Percentiles rank a stretch among this genome's conserved stretches.
Evolutionary conservation across 148 eudicot genomes (phyloP).

Genomic region (Rhododendron vialii): DNA sequence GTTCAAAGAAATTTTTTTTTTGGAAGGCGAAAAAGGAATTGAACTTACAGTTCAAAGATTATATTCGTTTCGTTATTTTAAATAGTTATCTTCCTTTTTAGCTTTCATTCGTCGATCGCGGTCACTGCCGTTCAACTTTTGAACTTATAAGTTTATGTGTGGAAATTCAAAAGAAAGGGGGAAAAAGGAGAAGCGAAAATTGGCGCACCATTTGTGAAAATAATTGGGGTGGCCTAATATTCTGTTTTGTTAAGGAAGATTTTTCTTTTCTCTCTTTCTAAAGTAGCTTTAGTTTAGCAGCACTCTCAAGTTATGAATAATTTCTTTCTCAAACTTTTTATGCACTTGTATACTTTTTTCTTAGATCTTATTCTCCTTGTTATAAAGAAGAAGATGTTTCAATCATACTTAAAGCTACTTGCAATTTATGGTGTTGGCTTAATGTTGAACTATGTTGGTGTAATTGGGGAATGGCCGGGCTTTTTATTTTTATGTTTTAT

Average conservation of each 20-base stretch:
- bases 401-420: background rate
- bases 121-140: background rate
- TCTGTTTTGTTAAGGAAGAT: background rate
- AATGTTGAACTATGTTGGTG: background rate
- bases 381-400: background rate
- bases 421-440: background rate
- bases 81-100: background rate
- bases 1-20: background rate
- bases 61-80: background rate
- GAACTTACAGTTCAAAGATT: slow-evolving; percentile 13
- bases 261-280: background rate
- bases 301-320: slow-evolving; percentile 8
- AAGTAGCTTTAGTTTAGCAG: slow-evolving; percentile 17
- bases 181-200: background rate
- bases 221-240: background rate
- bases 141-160: background rate
- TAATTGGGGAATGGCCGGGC: background rate
- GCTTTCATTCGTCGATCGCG: background rate
- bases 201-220: slow-evolving; percentile 4
- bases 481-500: background rate
- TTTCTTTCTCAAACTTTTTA: slow-evolving; percentile 7
- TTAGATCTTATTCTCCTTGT: background rate
- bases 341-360: background rate
- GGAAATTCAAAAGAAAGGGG: background rate
- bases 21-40: background rate